Evolutionary conservation across 164 flowering plant species (phyloP).

Genomic region (Chimonanthus praecox): DNA sequence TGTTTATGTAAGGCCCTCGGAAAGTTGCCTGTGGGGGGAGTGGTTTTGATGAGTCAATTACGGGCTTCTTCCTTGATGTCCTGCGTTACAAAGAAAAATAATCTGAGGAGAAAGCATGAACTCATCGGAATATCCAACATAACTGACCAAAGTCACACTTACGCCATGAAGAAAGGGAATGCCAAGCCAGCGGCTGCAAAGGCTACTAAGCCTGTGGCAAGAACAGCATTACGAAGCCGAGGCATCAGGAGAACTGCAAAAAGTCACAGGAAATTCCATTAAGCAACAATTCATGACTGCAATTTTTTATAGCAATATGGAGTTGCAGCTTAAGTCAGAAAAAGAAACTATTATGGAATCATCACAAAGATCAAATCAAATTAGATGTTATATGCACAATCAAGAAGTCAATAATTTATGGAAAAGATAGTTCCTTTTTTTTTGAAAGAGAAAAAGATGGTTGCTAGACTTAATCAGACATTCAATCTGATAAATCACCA

Average conservation of each 20-base stretch:
- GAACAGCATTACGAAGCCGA: conserved; percentile 48
- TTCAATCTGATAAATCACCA: no score
- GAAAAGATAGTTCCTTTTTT: no score
- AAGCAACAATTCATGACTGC: no score
- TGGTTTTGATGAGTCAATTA: conserved; percentile 86
- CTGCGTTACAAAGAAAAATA: conserved; percentile 25
- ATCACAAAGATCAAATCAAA: no score
- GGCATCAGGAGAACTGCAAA: conserved; percentile 32
- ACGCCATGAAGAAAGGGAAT: conserved; percentile 91
- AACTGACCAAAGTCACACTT: conserved; percentile 17
- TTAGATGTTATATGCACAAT: no score
- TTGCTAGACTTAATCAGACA: no score
- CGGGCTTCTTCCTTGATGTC: conserved; percentile 52
- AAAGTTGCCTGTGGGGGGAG: conserved; percentile 93
- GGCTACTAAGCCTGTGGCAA: conserved; percentile 72
- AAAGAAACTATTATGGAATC: no score
- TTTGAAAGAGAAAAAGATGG: no score
- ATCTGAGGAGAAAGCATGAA: not conserved
- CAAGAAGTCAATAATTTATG: no score
- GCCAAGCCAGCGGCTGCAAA: conserved; percentile 79
- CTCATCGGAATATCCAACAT: not conserved
- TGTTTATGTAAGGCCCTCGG: conserved; percentile 91
- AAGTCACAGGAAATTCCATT: not conserved
- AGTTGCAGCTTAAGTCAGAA: no score
- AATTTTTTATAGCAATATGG: no score